Evolutionary conservation across 345 rosid species (phyloP), one percentile per base, ranked within the genome.

Genomic region (Euphorbia tirucalli): DNA sequence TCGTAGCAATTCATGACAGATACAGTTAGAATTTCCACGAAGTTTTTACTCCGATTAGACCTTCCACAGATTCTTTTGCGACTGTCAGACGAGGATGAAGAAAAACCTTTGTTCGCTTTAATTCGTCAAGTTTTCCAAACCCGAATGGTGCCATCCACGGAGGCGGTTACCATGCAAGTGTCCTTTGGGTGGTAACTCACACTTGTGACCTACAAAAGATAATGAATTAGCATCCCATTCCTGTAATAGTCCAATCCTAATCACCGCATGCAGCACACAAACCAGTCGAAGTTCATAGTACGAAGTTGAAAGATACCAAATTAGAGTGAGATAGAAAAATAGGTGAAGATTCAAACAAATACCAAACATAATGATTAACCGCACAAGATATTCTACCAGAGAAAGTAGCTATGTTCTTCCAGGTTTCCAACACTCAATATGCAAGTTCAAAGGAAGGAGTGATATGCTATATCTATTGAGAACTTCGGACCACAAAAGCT

Each of bases 101-200:
- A 15, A 61, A 61, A 61, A 37, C 14, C 46, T 19, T 28, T 10
- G 46, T 13, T 32, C 18, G 28, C 71, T 70, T 59, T 48, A 19
- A 39, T 58, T 56, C 56, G 14, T 76, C 58, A 72, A 32, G 72
- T 52, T 21, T 86, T 91, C 98, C 98, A 92, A 63, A 94, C 93
- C 37, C 87, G 82, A 70, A 94, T 86, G 8, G 90, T 87, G 82
- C 96, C 86, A 81, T 94, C 98, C 27, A 91, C 98, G 0, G 98
- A 94, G 52, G 96, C 87, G 43, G 90, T 90, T 67, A 92, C 72
- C 97, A 94, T 87, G 72, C 90, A 86, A 55, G 84, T 77, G 28
- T 91, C 97, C 66, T 84, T 90, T 10, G 97, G 97, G 68, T 91
- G 98, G 82, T 93, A 91, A 74, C 97, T 94, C 77, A 94, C 95